These are phyloP conservation scores for Fulvia fulva DNA, from an alignment of 2,329 filamentous ascomycete genomes.

Conservation along the genomic window DNA sequence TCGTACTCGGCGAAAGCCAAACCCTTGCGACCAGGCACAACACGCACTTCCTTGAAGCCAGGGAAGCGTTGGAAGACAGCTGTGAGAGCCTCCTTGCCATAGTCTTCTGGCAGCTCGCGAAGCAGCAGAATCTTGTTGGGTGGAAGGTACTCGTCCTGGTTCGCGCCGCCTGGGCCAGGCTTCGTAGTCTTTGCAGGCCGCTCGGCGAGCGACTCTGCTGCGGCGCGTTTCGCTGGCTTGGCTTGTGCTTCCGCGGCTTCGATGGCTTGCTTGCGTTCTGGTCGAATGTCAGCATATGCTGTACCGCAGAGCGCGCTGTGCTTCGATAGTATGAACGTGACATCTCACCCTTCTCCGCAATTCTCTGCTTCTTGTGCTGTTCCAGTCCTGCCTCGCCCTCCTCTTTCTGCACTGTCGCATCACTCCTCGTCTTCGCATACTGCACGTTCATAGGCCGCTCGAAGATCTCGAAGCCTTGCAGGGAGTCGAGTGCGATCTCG, in stretches of 20 bases:
- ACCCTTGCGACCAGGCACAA: conserved; percentile 79
- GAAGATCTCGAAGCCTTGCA: conserved; percentile 89
- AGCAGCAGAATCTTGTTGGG: conserved; percentile 97
- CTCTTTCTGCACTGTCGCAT: conserved; percentile 74
- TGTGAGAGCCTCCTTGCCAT: conserved; percentile 73
- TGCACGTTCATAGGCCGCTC: conserved; percentile 85
- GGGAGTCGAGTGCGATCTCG: conserved; percentile 74
- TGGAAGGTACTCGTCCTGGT: conserved; percentile 96
- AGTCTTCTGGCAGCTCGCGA: conserved; percentile 84
- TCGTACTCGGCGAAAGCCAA: conserved; percentile 98
- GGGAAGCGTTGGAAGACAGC: conserved; percentile 84
- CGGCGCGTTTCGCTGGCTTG: conserved; percentile 45
- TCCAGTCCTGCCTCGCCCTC: conserved; percentile 81
- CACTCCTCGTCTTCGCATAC: conserved; percentile 76
- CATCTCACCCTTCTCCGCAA: conserved; percentile 80
- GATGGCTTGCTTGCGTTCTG: conserved; percentile 74
- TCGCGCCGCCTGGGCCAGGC: conserved; percentile 61
- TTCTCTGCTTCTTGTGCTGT: conserved; percentile 73
- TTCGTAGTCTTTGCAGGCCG: conserved; percentile 68
- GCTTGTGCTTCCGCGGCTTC: conserved; percentile 70
- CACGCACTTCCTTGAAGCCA: conserved; percentile 86
- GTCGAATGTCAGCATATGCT: conserved; percentile 9
- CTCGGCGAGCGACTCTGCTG: conserved; percentile 54
- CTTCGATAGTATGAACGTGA: neutral
- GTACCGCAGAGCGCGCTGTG: conserved; percentile 50